Evolutionary conservation across 768 basidiomycete genomes (phyloP).

Genomic region (Boletus edulis): DNA sequence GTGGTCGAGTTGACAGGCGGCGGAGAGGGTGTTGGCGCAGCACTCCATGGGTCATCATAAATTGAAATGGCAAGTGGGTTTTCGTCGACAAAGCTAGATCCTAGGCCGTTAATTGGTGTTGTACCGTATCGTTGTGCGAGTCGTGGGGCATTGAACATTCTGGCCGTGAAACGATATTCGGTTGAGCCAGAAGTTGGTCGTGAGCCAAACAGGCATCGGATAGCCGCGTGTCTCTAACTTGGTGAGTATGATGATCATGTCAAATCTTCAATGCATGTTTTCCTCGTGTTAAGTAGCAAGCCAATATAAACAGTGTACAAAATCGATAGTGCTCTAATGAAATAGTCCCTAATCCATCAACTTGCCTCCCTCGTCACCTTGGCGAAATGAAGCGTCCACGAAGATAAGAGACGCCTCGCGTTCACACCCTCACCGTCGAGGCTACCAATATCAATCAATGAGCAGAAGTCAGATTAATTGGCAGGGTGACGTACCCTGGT

Average conservation of each 20-base stretch:
- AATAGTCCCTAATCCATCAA: constrained; percentile 18
- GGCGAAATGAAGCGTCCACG: constrained; percentile 94
- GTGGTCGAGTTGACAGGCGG: constrained; percentile 53
- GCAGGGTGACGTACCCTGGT: constrained; percentile 69
- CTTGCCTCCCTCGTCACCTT: constrained; percentile 49
- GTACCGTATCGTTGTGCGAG: constrained; percentile 65
- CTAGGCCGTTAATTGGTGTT: constrained; percentile 56
- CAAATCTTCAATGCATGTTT: neutral
- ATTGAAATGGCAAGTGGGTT: constrained; percentile 71
- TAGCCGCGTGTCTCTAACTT: constrained; percentile 3
- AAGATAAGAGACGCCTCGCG: constrained; percentile 73
- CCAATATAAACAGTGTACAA: constrained; percentile 23
- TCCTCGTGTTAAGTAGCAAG: constrained; percentile 6
- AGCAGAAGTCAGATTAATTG: constrained; percentile 4
- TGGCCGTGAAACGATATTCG: constrained; percentile 15
- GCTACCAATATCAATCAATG: constrained; percentile 39
- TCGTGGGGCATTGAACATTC: constrained; percentile 85
- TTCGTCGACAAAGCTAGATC: constrained; percentile 72
- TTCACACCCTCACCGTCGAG: constrained; percentile 86
- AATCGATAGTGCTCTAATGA: constrained; percentile 10
- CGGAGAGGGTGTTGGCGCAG: constrained; percentile 67
- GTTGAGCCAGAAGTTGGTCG: constrained; percentile 8
- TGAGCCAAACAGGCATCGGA: constrained; percentile 11
- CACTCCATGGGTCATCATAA: constrained; percentile 84
- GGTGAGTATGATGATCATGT: neutral